Evolutionary conservation across 2,329 filamentous ascomycete genomes (phyloP), one percentile per base, ranked within the genome.

Genomic region (Aspergillus sp.): DNA sequence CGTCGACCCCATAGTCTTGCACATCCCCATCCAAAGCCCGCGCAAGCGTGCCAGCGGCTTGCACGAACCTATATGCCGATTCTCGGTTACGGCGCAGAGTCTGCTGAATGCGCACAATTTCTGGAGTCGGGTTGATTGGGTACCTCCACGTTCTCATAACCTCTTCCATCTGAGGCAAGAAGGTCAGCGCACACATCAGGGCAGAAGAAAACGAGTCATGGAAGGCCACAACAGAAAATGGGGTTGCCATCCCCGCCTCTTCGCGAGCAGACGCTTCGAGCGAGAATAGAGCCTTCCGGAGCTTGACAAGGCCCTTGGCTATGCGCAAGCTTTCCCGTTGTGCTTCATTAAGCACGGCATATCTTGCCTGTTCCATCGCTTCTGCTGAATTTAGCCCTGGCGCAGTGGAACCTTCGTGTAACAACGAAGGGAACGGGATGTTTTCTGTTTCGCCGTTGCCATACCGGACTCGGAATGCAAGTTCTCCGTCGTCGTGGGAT

Each of bases 361-460:
- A 72, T 45, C 80, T 75, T 23, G 76, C 72, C 51, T 70, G 68
- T 62, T 77, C 73, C 8, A 77, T 59, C n/a, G 73, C 59, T 14
- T 64, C 67, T 53, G 72, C 71, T 3, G 77, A 68, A 37, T 66
- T 53, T 25, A 66, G 65, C 14, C 72, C 71, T 3, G 76, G 68
- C 27, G 68, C 52, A 27, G 66, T 67, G n/a, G 63, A 44, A 6
- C 58, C 58, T 8, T 60, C 61, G n/a, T 68, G 67, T 1, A 66
- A 62, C 6, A 71, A 52, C 6, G 69, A 62, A 17, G 77, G 73
- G 15, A 87, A 76, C 1, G 79, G 77, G 31, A 87, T 82, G 60
- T 87, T 80, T 64, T 86, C 84, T 50, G 78, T 81, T 50, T 86
- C 81, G 1, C 85, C 84, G 64, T 87, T 87, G 11, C 79, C 79